Conservation (phyloP, 495 filamentous ascomycete genomes). For the Hyaloscypha bicolor region DNA sequence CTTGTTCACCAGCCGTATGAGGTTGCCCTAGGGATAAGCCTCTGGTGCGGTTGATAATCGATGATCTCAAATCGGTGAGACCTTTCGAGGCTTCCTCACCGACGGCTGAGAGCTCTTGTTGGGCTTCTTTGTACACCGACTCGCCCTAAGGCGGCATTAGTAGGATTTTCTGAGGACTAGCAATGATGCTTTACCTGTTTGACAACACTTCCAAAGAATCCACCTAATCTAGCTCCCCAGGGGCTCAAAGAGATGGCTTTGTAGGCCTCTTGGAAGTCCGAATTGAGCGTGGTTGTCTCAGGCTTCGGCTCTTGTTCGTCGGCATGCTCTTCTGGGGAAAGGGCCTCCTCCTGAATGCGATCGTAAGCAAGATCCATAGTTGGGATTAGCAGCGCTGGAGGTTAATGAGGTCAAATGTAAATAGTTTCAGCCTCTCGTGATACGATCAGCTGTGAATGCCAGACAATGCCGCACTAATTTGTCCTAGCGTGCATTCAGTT, state of each 20-base stretch:
- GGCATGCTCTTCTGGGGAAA: conserved; percentile 58
- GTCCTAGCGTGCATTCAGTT: not conserved
- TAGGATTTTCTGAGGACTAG: not conserved
- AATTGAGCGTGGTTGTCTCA: conserved; percentile 66
- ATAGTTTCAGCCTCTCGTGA: too few relatives aligned
- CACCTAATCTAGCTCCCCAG: conserved; percentile 87
- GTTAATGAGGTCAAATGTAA: not conserved
- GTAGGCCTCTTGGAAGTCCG: conserved; percentile 93
- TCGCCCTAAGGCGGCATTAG: conserved; percentile 59
- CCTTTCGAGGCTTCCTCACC: conserved; percentile 82
- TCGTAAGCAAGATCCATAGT: conserved; percentile 96
- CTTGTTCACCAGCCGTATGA: conserved; percentile 26
- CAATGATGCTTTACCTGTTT: conserved; percentile 64
- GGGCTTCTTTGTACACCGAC: conserved; percentile 80
- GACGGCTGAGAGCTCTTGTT: conserved; percentile 76
- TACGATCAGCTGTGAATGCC: not conserved
- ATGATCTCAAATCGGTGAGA: conserved; percentile 70
- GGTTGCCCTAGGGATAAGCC: conserved; percentile 62
- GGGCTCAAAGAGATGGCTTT: conserved; percentile 87
- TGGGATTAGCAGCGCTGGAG: not conserved
- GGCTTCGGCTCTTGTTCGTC: conserved; percentile 45
- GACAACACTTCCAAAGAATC: conserved; percentile 84
- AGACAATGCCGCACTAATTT: not conserved
- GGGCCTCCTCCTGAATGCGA: conserved; percentile 85
- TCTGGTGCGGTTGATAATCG: conserved; percentile 70